Conservation (phyloP, 2,329 filamentous ascomycete species). For the Thielaviopsis ethacetica region DNA sequence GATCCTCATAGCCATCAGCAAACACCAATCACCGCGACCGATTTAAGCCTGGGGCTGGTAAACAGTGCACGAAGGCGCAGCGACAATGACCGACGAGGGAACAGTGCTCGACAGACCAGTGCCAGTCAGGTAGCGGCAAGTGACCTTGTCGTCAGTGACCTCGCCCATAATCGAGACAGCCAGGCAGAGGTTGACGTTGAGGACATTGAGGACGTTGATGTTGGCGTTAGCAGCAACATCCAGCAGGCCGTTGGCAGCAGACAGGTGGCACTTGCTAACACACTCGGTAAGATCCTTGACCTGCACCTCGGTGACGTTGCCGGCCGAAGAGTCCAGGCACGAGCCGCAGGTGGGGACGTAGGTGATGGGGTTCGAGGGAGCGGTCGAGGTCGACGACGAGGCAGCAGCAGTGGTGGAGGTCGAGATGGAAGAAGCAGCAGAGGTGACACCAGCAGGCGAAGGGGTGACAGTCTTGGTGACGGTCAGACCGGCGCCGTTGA, state of each 20-base stretch:
- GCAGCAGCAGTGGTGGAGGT: background rate
- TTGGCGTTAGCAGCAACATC: constrained; percentile 5
- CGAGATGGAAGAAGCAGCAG: background rate
- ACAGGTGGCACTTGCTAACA: constrained; percentile 9
- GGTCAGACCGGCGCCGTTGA: background rate
- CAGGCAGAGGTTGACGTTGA: constrained; percentile 14
- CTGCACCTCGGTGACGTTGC: constrained; percentile 3
- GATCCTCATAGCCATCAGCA: background rate
- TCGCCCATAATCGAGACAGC: constrained; percentile 8
- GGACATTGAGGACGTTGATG: constrained; percentile 14
- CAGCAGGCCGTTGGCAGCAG: constrained; percentile 8
- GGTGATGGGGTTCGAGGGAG: constrained; percentile 39
- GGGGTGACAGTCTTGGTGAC: background rate
- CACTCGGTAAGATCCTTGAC: constrained; percentile 7
- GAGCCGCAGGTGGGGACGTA: constrained; percentile 31
- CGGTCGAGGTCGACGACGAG: constrained; percentile 19
- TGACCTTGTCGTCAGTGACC: constrained; percentile 1
- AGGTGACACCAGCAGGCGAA: background rate
- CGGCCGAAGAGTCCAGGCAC: background rate
- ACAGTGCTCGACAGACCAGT: background rate
- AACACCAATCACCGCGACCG: background rate
- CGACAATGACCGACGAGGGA: background rate
- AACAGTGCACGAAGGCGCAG: background rate
- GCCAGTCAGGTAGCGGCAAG: constrained; percentile 11
- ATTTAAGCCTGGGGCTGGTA: constrained; percentile 6